Base-by-base conservation (phyloP, 2,329 filamentous ascomycete species). In the Hypomyces perniciosus region DNA sequence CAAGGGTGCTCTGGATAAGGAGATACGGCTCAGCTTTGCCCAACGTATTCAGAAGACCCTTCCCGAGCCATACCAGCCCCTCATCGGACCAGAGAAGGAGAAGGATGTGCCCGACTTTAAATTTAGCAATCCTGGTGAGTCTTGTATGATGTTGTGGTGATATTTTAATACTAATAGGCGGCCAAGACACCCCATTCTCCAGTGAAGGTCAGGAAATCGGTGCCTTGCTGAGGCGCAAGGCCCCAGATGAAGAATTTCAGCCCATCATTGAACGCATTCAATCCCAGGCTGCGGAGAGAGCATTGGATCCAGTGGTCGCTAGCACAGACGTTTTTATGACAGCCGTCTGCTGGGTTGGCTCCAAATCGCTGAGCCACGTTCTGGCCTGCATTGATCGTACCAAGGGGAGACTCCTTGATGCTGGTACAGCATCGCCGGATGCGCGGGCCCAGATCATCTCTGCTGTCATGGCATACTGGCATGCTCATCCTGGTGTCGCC, bases 101-200 rank as follows among this genome's bases (percentile, higher is more conserved):
- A 90, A 93, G 64, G 93, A 99, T 64, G 88, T 87, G n/a, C 93
- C 93, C 0, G 86, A 92, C 55, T 97, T 96, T 73, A 97, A 97
- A 69, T 99, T 88, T 65, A 81, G 83, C 27, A 75, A 85, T 53
- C 83, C 88, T 50, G 74, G 87, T 89, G 75, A 71, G 81, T 76
- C 9, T 29, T 38, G 3, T 41, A 12, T 47, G 9, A 5, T 33
- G n/a, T 26, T 35, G 31, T 5, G 9, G 5, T 12, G 13, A 38
- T 8, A 8, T 44, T 6, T 41, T 10, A 29, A 50, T 51, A n/a
- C 39, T 53, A 37, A n/a, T 29, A 38, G 47, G 6, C 50, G 30
- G 6, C n/a, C 8, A 53, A 89, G 86, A 82, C 55, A 87, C 83
- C 1, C 90, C 90, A 1, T 97, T 95, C 65, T 81, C 89, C 4